A percentile compares a stretch with the other conserved stretches of the same genome.
These are phyloP conservation scores for Luffa acutangula DNA, from an alignment of 306 rosid genomes.

Conservation along the genomic window DNA sequence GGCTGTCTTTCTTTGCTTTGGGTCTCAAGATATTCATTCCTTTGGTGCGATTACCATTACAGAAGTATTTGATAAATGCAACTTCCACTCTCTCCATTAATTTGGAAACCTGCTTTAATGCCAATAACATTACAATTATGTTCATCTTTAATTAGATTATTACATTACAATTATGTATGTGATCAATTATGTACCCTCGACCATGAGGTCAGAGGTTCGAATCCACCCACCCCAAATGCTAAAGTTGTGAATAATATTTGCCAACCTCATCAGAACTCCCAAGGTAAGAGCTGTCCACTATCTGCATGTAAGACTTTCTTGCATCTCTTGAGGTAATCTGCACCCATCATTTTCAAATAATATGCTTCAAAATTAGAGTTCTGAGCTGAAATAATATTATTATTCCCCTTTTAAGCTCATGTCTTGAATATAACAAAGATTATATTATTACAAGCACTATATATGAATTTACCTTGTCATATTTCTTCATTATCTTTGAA, in stretches of 20 bases:
- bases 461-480: conserved; percentile 10
- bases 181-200: too few species aligned
- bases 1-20: conserved; percentile 45
- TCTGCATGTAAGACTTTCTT: conserved; percentile 47
- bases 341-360: background rate
- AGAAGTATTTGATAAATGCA: conserved; percentile 46
- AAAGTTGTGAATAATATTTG: background rate
- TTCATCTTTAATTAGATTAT: too few species aligned
- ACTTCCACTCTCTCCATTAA: conserved; percentile 40
- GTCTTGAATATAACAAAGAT: background rate
- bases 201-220: too few species aligned
- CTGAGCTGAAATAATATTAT: background rate
- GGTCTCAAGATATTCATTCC: conserved; percentile 55
- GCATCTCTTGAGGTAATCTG: conserved; percentile 59
- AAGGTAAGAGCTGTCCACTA: conserved; percentile 52
- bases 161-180: background rate
- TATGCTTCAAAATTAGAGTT: background rate
- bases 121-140: background rate
- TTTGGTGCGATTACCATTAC: conserved; percentile 49
- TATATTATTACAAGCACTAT: too few species aligned
- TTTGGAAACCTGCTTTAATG: conserved; percentile 21
- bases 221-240: too few species aligned
- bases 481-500: conserved; percentile 79
- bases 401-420: background rate
- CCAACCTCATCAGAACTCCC: conserved; percentile 68